phyloP scores from a whole-genome alignment of 495 filamentous ascomycete genomes.

The Penicillium soppii region DNA sequence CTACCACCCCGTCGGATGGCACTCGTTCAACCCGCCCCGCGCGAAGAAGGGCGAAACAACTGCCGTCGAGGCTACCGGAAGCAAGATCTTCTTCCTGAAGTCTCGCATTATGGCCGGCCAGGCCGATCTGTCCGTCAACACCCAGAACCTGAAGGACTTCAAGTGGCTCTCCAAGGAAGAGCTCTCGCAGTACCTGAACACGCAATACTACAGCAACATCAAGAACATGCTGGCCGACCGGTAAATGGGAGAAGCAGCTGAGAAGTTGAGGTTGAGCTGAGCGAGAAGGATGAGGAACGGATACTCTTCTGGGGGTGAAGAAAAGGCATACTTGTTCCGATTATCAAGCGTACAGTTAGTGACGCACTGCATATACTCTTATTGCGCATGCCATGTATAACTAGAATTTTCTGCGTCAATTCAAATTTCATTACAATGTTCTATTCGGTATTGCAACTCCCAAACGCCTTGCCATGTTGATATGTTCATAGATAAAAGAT shows the following conservation, averaged over 20 bases:
- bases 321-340: constrained; percentile 17
- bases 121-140: constrained; percentile 72
- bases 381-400: constrained; percentile 47
- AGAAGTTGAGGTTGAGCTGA: constrained; percentile 14
- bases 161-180: constrained; percentile 92
- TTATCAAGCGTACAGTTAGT: constrained; percentile 15
- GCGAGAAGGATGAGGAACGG: background rate
- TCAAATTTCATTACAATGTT: constrained; percentile 12
- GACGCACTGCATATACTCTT: constrained; percentile 43
- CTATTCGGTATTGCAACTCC: background rate
- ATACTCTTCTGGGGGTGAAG: constrained; percentile 5
- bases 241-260: constrained; percentile 35
- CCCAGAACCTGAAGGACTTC: constrained; percentile 73
- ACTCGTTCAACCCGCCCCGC: constrained; percentile 48
- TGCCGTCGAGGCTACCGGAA: constrained; percentile 44
- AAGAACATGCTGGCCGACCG: constrained; percentile 78
- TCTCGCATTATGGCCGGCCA: constrained; percentile 95
- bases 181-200: constrained; percentile 59
- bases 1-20: constrained; percentile 82
- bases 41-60: constrained; percentile 34
- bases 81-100: constrained; percentile 96
- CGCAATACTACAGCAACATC: constrained; percentile 68
- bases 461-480: constrained; percentile 23
- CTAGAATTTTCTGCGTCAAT: constrained; percentile 39
- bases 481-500: background rate